Evolutionary conservation across 495 filamentous ascomycete genomes (phyloP), one percentile per base, ranked within the genome.

Genomic region (Penicillium daleae): DNA sequence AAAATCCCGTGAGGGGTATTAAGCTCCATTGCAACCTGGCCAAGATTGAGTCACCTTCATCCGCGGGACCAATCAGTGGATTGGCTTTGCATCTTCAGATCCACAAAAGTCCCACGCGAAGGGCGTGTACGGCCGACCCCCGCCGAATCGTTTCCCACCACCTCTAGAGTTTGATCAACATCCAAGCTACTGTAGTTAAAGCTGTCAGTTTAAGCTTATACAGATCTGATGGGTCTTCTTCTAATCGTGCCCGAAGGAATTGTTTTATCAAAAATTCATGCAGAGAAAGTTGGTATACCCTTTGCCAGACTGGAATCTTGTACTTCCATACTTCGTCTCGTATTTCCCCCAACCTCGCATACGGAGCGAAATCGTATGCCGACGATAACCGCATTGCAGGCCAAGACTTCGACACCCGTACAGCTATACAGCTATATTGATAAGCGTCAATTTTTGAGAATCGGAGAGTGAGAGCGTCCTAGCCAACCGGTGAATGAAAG

Each of bases 21-120:
- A n/a, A 29, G 13, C 46, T 29, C 6, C 46, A 13, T n/a, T 3
- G 29, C 22, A 50, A 2, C 8, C 22, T 13, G 0, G 24, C 46
- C 24, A n/a, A 17, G 46, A 29, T 27, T 50, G 24, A 29, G 24
- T 50, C 46, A 50, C 24, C 5, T 29, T 29, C 2, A 3, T n/a
- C 26, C 15, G 22, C 13, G 12, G 46, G 13, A 21, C 24, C 24
- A 50, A 29, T 50, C 12, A 15, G 5, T 9, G 12, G 3, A 4
- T 26, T 29, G 13, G 24, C 24, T 29, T 17, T 27, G 2, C 15
- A 15, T 29, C 6, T 50, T n/a, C 24, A 50, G 46, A 50, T 50
- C 46, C 46, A 50, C 46, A 22, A 26, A n/a, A 50, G 24, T 50
- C 24, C 46, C 46, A 29, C 22, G 24, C 46, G 46, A 50, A 50